Evolutionary conservation across 2,329 filamentous ascomycete species (phyloP).

Genomic region (Penicillium brasilianum): DNA sequence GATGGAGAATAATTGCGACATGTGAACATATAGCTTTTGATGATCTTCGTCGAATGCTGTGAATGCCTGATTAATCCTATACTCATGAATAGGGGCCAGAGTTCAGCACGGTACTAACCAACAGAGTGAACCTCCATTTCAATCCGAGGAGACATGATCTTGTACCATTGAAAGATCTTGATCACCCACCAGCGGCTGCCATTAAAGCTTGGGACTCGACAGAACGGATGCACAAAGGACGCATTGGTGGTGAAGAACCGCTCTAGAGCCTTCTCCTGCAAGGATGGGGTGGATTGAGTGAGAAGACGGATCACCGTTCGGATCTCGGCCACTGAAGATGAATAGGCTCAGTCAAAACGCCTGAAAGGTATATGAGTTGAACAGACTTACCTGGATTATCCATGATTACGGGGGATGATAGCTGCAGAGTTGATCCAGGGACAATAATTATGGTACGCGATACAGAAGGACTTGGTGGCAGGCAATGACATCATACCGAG

Average conservation of each 20-base stretch:
- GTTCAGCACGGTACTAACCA: slow-evolving; percentile 46
- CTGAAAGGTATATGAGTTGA: not conserved
- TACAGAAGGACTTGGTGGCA: not conserved
- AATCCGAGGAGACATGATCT: slow-evolving; percentile 77
- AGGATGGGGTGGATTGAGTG: slow-evolving; percentile 67
- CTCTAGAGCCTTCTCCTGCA: slow-evolving; percentile 69
- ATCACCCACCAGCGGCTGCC: slow-evolving; percentile 71
- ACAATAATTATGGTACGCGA: slow-evolving; percentile 2
- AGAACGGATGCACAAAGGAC: slow-evolving; percentile 79
- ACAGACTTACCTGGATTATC: slow-evolving; percentile 22
- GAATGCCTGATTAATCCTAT: not conserved
- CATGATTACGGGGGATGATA: slow-evolving; percentile 7
- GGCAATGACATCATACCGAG: slow-evolving; percentile 25
- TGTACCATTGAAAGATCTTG: slow-evolving; percentile 81
- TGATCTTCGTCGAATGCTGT: slow-evolving; percentile 70
- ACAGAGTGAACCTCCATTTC: slow-evolving; percentile 68
- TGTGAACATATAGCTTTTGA: slow-evolving; percentile 72
- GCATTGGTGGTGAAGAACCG: slow-evolving; percentile 75
- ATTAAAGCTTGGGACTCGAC: slow-evolving; percentile 64
- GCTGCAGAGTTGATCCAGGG: not conserved
- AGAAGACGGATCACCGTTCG: slow-evolving; percentile 69
- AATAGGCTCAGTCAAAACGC: not conserved
- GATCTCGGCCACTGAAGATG: slow-evolving; percentile 62
- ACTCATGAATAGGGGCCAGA: not conserved
- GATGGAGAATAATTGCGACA: slow-evolving; percentile 76